These are phyloP conservation scores for Rhododendron williamsianum DNA, from an alignment of 148 eudicot species.

Conservation along the genomic window DNA sequence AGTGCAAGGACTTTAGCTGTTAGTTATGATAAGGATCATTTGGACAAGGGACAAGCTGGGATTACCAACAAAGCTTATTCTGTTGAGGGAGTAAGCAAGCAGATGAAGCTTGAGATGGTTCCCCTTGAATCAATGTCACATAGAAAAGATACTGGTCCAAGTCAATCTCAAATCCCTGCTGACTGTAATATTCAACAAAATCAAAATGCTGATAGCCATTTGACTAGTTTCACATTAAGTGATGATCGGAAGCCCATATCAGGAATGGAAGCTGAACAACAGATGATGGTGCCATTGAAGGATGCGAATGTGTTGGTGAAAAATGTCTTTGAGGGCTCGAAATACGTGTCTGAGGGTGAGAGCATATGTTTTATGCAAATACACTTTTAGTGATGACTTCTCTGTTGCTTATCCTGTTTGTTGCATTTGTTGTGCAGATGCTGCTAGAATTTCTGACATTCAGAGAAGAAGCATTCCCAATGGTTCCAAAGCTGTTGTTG, in stretches of 20 bases:
- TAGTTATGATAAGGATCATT: constrained; percentile 29
- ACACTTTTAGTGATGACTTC: constrained; percentile 7
- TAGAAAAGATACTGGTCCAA: constrained; percentile 37
- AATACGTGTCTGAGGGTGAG: constrained; percentile 31
- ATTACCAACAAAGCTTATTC: constrained; percentile 20
- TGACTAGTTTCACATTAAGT: constrained; percentile 30
- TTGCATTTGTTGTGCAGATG: constrained; percentile 21
- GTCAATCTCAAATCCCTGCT: constrained; percentile 33
- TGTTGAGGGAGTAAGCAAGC: constrained; percentile 34
- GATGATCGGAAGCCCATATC: constrained; percentile 44
- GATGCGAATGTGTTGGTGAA: constrained; percentile 32
- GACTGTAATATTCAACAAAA: constrained; percentile 35
- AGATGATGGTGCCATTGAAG: constrained; percentile 30
- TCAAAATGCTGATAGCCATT: constrained; percentile 30
- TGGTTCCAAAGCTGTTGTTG: constrained; percentile 27
- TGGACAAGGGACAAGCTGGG: constrained; percentile 29
- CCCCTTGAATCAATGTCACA: constrained; percentile 30
- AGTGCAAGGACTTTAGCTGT: constrained; percentile 30
- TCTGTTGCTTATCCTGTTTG: constrained; percentile 16
- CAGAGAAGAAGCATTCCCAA: constrained; percentile 27
- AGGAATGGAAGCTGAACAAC: constrained; percentile 36
- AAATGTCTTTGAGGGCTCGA: constrained; percentile 29
- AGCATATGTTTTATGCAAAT: background rate
- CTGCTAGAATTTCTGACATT: constrained; percentile 20
- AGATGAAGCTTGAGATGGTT: constrained; percentile 46